These are phyloP conservation scores for Beauveria australis DNA, from an alignment of 2,329 filamentous ascomycete genomes.

Conservation along the genomic window DNA sequence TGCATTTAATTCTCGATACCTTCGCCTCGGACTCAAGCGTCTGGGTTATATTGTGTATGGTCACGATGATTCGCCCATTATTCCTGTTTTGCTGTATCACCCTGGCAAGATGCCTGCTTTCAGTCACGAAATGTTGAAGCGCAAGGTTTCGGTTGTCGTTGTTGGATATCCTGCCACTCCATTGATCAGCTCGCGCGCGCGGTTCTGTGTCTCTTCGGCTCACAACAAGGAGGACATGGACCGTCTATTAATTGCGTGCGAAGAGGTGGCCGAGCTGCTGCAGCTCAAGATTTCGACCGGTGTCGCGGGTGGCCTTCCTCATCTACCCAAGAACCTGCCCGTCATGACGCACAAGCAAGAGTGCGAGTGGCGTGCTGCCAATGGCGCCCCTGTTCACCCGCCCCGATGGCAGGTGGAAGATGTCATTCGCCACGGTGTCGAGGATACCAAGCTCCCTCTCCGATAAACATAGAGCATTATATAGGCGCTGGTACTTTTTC, in stretches of 20 bases:
- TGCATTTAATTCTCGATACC: conserved; percentile 96
- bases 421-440: conserved; percentile 64
- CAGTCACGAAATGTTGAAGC: conserved; percentile 95
- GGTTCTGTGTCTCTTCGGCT: conserved; percentile 91
- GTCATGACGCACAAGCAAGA: conserved; percentile 53
- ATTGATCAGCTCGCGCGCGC: conserved; percentile 84
- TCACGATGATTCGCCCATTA: conserved; percentile 95
- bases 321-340: conserved; percentile 62
- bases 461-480: conserved; percentile 37
- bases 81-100: conserved; percentile 90
- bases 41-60: conserved; percentile 95
- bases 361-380: conserved; percentile 54
- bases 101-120: conserved; percentile 99
- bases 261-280: conserved; percentile 84
- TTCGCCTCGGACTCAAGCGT: conserved; percentile 93
- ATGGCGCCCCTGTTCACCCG: conserved; percentile 59
- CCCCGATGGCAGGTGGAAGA: conserved; percentile 83
- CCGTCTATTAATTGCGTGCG: conserved; percentile 77
- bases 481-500: conserved; percentile 3
- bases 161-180: conserved; percentile 96
- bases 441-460: conserved; percentile 66
- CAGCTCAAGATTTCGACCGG: conserved; percentile 98
- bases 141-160: conserved; percentile 95
- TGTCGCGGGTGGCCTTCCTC: conserved; percentile 77
- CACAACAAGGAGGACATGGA: conserved; percentile 99